A percentile compares a stretch with the other conserved stretches of the same genome.
phyloP scores from a whole-genome alignment of 2,329 filamentous ascomycete genomes.

The Sclerotinia sclerotiorum region DNA sequence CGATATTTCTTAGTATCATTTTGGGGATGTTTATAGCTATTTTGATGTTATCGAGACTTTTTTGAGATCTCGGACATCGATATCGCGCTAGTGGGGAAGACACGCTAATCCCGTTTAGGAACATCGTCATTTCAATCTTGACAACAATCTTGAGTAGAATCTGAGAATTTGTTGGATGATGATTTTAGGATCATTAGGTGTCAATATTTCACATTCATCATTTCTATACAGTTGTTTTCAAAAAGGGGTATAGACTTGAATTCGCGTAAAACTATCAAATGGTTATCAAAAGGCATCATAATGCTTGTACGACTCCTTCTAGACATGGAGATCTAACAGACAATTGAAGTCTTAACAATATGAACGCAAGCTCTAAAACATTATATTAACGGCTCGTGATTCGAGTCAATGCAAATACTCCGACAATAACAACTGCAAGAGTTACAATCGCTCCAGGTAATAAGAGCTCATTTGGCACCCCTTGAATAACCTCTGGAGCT shows the following conservation, averaged over 20 bases:
- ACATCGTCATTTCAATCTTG: neutral
- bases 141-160: neutral
- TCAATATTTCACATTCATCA: neutral
- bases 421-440: conserved; percentile 89
- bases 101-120: conserved; percentile 26
- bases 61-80: conserved; percentile 32
- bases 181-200: too few species aligned
- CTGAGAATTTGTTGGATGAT: neutral
- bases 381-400: conserved; percentile 49
- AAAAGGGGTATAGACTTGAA: conserved; percentile 23
- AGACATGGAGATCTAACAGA: conserved; percentile 19
- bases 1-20: conserved; percentile 58
- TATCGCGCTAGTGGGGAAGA: conserved; percentile 27
- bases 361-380: conserved; percentile 21
- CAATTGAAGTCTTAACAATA: conserved; percentile 27
- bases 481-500: conserved; percentile 72
- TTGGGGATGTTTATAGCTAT: conserved; percentile 34
- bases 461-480: conserved; percentile 90
- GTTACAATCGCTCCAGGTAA: conserved; percentile 93
- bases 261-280: conserved; percentile 24
- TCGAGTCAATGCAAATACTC: conserved; percentile 85
- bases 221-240: neutral
- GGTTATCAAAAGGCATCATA: conserved; percentile 20
- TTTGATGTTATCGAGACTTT: conserved; percentile 30
- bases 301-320: conserved; percentile 20